Base-by-base conservation (phyloP, 257 asterid genomes). In the Verbascum thapsus region DNA sequence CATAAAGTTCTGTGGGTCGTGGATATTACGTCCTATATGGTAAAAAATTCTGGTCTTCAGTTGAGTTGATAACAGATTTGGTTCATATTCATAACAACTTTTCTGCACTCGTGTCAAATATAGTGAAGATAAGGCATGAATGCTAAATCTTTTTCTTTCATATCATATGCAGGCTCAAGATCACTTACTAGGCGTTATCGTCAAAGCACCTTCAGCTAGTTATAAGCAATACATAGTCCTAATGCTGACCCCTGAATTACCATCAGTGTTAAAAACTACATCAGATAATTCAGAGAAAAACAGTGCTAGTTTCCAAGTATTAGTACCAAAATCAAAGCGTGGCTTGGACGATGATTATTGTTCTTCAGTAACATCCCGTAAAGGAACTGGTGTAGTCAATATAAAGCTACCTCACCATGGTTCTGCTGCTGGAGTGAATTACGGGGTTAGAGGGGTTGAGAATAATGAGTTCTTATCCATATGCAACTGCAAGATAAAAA, bases 291-390 rank as follows among this genome's bases (percentile, higher is more conserved):
- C 54, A 67, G 95, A 76, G 37, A 76, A 58, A 59, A 84, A 78
- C 63, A 70, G 70, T 49, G 61, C 64, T 61, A 83, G 69, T 69
- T 72, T 87, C 65, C 95, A 90, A 82, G 81, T 94, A 48, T 65
- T 94, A 69, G 54, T 79, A 53, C 99, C 99, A 39, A 94, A 94
- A 78, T 90, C 99, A 48, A 85, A 82, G 78, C 94, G 99, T 75
- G 95, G 88, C 61, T 74, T 80, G 55, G 97, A 85, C 45, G 97
- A 94, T 50, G 99, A 90, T 40, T 94, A 87, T 83, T 90, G 16
- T 69, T 73, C 90, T 17, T 63, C 85, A 51, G 85, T 30, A 34
- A 50, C 88, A 44, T 70, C 96, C 55, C 94, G 99, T 64, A 94
- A 74, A 83, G 95, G 90, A 66, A 58, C 97, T 63, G 99, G 96